phyloP scores from a whole-genome alignment of 164 flowering plant species.

The Liriodendron chinense region DNA sequence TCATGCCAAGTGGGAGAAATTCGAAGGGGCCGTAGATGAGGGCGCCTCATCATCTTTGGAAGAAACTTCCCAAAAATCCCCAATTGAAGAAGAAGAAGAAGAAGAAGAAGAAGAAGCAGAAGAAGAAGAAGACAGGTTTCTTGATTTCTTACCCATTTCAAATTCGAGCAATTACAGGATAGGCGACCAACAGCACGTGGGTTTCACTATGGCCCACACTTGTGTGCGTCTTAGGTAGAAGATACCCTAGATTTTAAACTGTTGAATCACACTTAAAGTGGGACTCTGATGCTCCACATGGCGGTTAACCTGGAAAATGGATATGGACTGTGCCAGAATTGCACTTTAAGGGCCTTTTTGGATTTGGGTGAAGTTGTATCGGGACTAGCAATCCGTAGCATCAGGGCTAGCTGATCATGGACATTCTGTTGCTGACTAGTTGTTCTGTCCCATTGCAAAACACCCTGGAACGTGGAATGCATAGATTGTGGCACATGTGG shows the following conservation, averaged over 20 bases:
- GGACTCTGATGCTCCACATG: background rate
- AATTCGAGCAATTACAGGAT: background rate
- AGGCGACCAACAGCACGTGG: background rate
- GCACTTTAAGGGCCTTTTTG: too few species aligned
- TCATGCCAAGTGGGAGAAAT: slow-evolving; percentile 75
- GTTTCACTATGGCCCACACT: background rate
- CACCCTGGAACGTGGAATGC: too few species aligned
- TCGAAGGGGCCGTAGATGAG: slow-evolving; percentile 34
- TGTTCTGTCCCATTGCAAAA: too few species aligned
- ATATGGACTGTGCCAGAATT: too few species aligned
- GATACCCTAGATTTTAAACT: background rate
- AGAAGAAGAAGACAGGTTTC: slow-evolving; percentile 76
- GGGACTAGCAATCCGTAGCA: too few species aligned
- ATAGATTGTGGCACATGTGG: too few species aligned
- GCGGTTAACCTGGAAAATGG: background rate
- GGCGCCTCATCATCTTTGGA: slow-evolving; percentile 19
- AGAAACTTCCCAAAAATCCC: slow-evolving; percentile 9
- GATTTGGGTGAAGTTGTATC: too few species aligned
- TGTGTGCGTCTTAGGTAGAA: background rate
- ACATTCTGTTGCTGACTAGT: too few species aligned
- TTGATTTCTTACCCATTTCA: background rate
- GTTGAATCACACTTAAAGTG: too few species aligned
- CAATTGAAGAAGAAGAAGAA: slow-evolving; percentile 1
- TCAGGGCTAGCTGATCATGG: too few species aligned
- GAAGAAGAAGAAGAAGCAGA: slow-evolving; percentile 43